These are phyloP conservation scores for Nematocida minor DNA, from an alignment of 371 early-diverging fungal genomes.

Conservation along the genomic window DNA sequence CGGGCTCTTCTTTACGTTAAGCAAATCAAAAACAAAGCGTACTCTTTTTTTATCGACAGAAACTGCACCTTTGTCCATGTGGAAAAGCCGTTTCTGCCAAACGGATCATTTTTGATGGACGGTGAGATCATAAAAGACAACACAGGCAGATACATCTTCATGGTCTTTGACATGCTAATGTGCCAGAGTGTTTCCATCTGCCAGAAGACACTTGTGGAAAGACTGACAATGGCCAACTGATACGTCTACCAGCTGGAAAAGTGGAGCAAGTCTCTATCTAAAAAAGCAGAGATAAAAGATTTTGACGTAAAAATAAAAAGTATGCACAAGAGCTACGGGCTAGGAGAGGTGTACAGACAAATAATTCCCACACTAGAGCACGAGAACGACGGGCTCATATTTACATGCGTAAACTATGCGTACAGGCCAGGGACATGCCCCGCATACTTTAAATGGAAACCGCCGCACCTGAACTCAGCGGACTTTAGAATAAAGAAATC, in stretches of 20 bases:
- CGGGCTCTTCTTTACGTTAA: constrained; percentile 70
- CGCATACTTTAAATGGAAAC: constrained; percentile 96
- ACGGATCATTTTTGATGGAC: constrained; percentile 55
- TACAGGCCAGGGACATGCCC: constrained; percentile 76
- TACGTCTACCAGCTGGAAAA: constrained; percentile 37
- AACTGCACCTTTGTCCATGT: constrained; percentile 53
- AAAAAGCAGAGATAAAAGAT: not conserved
- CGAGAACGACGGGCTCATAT: constrained; percentile 88
- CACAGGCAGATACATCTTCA: constrained; percentile 14
- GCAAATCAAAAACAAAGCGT: not conserved
- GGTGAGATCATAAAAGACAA: constrained; percentile 59
- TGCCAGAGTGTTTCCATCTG: constrained; percentile 41
- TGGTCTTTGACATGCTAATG: constrained; percentile 62
- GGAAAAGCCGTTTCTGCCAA: not conserved
- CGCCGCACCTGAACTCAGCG: constrained; percentile 85
- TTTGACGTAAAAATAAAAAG: constrained; percentile 53
- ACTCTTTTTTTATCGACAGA: constrained; percentile 61
- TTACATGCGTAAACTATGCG: constrained; percentile 76
- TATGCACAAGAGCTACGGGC: constrained; percentile 64
- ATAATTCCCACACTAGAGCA: constrained; percentile 69
- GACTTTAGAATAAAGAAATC: constrained; percentile 71
- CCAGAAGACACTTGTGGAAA: constrained; percentile 39
- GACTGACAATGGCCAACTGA: constrained; percentile 50
- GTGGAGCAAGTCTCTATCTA: not conserved
- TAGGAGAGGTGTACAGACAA: constrained; percentile 55